Evolutionary conservation across 305 asterid genomes (phyloP).

Genomic region (Fraxinus nigra): DNA sequence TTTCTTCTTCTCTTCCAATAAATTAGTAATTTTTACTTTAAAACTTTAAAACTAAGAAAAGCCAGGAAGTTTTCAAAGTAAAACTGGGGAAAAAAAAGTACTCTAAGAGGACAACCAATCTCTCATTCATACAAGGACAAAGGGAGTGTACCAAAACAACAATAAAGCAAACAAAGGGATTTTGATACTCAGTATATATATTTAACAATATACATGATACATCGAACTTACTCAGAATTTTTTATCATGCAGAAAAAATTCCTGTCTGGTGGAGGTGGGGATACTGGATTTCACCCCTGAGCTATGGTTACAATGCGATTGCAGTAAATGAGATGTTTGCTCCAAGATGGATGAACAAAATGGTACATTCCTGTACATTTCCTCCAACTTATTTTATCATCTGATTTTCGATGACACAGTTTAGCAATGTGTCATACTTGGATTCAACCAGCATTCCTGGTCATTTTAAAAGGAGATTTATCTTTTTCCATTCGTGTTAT

Average conservation of each 20-base stretch:
- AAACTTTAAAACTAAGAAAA: not conserved
- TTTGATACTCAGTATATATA: not conserved
- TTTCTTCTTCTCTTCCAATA: not conserved
- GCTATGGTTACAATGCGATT: slow-evolving; percentile 70
- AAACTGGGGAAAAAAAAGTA: not conserved
- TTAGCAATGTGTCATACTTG: not conserved
- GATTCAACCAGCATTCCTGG: not conserved
- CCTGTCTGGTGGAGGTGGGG: slow-evolving; percentile 97
- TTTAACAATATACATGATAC: not conserved
- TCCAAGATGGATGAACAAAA: slow-evolving; percentile 81
- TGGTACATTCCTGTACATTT: slow-evolving; percentile 35
- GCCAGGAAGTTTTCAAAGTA: not conserved
- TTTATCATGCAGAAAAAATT: slow-evolving; percentile 43
- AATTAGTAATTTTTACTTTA: not conserved
- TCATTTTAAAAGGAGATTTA: not conserved
- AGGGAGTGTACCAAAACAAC: not conserved
- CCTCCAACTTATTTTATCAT: not conserved
- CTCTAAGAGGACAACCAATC: not conserved
- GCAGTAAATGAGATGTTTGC: slow-evolving; percentile 78
- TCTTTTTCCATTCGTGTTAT: not conserved
- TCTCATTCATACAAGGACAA: not conserved
- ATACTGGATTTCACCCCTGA: slow-evolving; percentile 82
- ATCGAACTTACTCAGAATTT: not conserved
- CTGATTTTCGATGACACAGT: slow-evolving; percentile 25
- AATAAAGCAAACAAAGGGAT: not conserved